Evolutionary conservation across 1,284 basidiomycete species (phyloP), one percentile per base, ranked within the genome.

Genomic region (Phlebopus sp.): DNA sequence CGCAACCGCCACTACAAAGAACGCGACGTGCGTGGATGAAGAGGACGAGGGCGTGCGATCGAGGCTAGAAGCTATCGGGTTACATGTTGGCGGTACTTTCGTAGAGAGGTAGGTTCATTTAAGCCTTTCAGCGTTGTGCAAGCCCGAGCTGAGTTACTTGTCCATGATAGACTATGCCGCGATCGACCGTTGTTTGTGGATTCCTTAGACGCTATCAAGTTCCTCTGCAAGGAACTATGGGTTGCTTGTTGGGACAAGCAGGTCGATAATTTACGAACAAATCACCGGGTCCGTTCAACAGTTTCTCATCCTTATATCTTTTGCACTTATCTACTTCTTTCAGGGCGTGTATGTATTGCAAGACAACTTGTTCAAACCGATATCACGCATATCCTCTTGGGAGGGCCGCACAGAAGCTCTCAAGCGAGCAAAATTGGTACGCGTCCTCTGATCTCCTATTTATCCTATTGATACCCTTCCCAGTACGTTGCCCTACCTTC

Each of bases 221-320:
- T 97, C 62, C 78, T 97, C 52, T 97, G 94, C 74, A 97, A 97
- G 64, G 94, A 97, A 53, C 72, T 97, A n/a, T 94, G 92, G 92
- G 76, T 77, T 0, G 77, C 84, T 3, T 84, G 84, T 47, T 94
- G 88, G 88, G 88, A 92, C 49, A 95, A 96, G 63, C 95, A 97
- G 66, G 92, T 97, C 1, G 94, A 97, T 64, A 97, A 97, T 64
- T 71, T 97, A 40, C 80, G 94, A 39, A 97, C 94, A 8, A 97
- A 97, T 66, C 94, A 97, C 68, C 74, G 92, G 43, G 92, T 92
- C 61, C 19, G 74, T 65, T 23, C 44, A 23, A 8, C 6, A 2
- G 38, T 18, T 18, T 14, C n/a, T 36, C 27, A 8, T 27, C 25
- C 14, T n/a, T n/a, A n/a, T n/a, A n/a, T n/a, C n/a, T n/a, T n/a